Base-by-base conservation (phyloP, 306 rosid genomes). In the Rubus parviflorus region DNA sequence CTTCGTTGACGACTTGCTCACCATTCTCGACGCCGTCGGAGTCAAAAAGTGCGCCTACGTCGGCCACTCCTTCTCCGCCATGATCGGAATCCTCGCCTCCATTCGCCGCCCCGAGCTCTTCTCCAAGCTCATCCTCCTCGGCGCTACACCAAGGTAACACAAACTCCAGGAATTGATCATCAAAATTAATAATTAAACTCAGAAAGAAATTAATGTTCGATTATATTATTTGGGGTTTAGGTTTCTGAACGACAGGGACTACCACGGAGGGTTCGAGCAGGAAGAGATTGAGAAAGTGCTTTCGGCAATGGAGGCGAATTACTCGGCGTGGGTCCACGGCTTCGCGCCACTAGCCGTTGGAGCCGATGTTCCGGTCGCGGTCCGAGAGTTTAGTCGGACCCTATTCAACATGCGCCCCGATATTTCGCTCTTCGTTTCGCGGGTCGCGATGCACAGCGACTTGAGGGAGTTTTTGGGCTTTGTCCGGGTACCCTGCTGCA, bases 51-150 rank as follows among this genome's bases (percentile, higher is more conserved):
- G 99, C 66, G 89, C 90, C 63, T 92, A 79, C 74, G 99, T 92
- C 14, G 99, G 99, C 49, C 99, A 95, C 89, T 95, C 99, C 16
- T 88, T 95, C 86, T 95, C 99, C 84, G 97, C 96, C 78, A 95
- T 92, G 97, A 91, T 88, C 81, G 99, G 97, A 14, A 92, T 92
- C 81, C 80, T 92, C 16, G 97, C 99, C 51, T 69, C 99, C 69
- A 95, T 95, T 68, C 92, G 91, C 77, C 92, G 96, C 53, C 97
- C 99, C 4, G 85, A 89, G 0, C 97, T 92, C 74, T 95, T 95
- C 88, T 52, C 92, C 69, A 95, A 92, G 81, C 99, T 95, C 84
- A 58, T 95, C 84, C 91, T 95, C 77, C 75, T 95, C 86, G 96
- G 97, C 60, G 97, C 99, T 52, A 92, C 97, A 9, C 97, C 99